A percentile compares a stretch with the other conserved stretches of the same genome.
phyloP scores from a whole-genome alignment of 371 early-diverging fungal genomes.

The Entomophthora muscae region DNA sequence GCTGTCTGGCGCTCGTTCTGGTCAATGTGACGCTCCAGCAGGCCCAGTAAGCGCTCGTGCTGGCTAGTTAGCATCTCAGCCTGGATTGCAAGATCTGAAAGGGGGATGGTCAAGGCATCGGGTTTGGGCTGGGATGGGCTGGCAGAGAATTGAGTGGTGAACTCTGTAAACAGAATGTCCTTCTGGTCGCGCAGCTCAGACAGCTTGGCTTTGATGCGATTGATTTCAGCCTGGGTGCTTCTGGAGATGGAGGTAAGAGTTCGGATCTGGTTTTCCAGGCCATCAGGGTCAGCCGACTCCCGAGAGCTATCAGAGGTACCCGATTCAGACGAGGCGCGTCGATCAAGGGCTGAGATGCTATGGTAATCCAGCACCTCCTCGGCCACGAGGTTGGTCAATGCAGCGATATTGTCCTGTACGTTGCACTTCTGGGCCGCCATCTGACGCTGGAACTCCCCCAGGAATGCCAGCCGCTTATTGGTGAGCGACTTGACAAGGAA shows the following conservation, averaged over 20 bases:
- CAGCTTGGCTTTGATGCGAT: background rate
- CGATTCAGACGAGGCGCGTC: background rate
- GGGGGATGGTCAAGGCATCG: background rate
- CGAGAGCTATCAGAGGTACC: background rate
- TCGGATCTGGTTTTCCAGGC: background rate
- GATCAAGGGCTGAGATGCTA: background rate
- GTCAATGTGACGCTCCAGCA: background rate
- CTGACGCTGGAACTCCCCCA: constrained; percentile 1
- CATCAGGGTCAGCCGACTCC: background rate
- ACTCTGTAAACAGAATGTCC: background rate
- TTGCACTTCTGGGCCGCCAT: constrained; percentile 1
- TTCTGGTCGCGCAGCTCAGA: constrained; percentile 7
- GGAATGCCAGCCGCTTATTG: background rate
- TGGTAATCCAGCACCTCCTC: background rate
- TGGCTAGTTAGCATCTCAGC: constrained; percentile 2
- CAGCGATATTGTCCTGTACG: background rate
- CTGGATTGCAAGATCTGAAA: background rate
- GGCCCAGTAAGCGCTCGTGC: background rate
- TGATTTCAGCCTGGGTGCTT: background rate
- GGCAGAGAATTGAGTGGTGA: background rate
- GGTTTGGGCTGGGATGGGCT: background rate
- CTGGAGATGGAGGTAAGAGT: background rate
- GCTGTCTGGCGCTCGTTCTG: background rate
- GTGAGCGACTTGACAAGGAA: background rate
- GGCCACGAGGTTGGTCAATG: background rate